phyloP scores from a whole-genome alignment of 148 eudicot genomes.

The Nepenthes mirabilis region DNA sequence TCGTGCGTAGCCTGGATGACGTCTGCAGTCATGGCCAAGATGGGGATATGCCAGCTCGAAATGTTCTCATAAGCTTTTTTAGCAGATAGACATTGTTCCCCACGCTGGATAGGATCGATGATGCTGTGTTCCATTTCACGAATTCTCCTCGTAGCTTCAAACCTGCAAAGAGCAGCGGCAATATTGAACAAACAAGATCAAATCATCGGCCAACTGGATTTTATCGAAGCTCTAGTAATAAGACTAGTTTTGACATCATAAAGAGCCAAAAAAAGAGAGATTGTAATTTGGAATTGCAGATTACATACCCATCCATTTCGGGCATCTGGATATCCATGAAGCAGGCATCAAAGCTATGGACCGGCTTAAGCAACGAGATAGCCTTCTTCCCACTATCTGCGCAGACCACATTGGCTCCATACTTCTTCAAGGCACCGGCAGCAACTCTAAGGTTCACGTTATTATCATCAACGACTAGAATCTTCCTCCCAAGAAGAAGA shows the following conservation, averaged over 20 bases:
- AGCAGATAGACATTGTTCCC: constrained; percentile 14
- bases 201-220: background rate
- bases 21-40: constrained; percentile 96
- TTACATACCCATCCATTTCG: constrained; percentile 89
- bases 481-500: constrained; percentile 67
- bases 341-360: constrained; percentile 75
- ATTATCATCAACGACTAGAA: constrained; percentile 91
- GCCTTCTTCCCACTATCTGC: constrained; percentile 74
- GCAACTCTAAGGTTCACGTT: constrained; percentile 78
- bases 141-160: constrained; percentile 72
- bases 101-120: constrained; percentile 26
- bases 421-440: constrained; percentile 77
- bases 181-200: background rate
- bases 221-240: background rate
- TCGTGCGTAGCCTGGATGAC: constrained; percentile 95
- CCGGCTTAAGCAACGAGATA: constrained; percentile 52
- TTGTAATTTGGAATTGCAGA: background rate
- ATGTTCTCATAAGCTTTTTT: constrained; percentile 25
- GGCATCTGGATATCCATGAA: constrained; percentile 99
- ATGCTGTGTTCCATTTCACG: constrained; percentile 44
- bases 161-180: constrained; percentile 27
- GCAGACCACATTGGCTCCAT: constrained; percentile 88
- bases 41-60: constrained; percentile 69
- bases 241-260: background rate
- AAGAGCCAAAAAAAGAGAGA: background rate